Evolutionary conservation across 768 basidiomycete genomes (phyloP).

Genomic region (Trametes maxima): DNA sequence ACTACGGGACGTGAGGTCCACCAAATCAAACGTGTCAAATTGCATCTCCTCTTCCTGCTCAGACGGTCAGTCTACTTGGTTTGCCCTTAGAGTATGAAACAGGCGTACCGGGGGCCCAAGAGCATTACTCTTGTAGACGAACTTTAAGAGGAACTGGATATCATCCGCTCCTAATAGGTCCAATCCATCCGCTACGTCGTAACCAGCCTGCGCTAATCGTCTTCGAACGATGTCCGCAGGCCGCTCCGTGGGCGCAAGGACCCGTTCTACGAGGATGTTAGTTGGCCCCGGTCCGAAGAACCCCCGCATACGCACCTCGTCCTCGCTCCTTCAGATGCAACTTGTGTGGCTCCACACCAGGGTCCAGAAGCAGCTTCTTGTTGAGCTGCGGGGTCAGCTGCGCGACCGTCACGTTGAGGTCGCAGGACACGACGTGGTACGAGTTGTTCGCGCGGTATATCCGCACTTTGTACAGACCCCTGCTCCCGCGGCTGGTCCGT

Average conservation of each 20-base stretch:
- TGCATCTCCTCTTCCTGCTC: conserved; percentile 71
- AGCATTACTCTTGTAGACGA: conserved; percentile 82
- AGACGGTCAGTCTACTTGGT: not conserved
- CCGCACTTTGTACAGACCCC: conserved; percentile 57
- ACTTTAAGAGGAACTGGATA: conserved; percentile 83
- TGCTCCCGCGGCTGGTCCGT: conserved; percentile 7
- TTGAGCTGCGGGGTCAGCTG: conserved; percentile 66
- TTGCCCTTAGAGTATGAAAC: not conserved
- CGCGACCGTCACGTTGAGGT: conserved; percentile 64
- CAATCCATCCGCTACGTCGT: conserved; percentile 76
- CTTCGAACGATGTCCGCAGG: conserved; percentile 85
- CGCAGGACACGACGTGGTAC: conserved; percentile 70
- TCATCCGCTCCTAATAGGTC: conserved; percentile 79
- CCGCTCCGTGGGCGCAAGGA: conserved; percentile 77
- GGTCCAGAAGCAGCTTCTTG: conserved; percentile 51
- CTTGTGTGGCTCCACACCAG: conserved; percentile 62
- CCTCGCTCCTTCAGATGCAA: conserved; percentile 78
- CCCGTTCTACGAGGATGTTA: conserved; percentile 59
- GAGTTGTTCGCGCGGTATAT: conserved; percentile 76
- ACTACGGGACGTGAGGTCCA: conserved; percentile 81
- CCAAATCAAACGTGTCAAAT: conserved; percentile 70
- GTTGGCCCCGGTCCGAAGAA: not conserved
- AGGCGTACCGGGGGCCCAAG: conserved; percentile 61
- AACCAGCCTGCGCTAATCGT: conserved; percentile 87
- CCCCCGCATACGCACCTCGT: conserved; percentile 51